Conservation (phyloP, 805 yeast genomes). For the Starmerella bombi region DNA sequence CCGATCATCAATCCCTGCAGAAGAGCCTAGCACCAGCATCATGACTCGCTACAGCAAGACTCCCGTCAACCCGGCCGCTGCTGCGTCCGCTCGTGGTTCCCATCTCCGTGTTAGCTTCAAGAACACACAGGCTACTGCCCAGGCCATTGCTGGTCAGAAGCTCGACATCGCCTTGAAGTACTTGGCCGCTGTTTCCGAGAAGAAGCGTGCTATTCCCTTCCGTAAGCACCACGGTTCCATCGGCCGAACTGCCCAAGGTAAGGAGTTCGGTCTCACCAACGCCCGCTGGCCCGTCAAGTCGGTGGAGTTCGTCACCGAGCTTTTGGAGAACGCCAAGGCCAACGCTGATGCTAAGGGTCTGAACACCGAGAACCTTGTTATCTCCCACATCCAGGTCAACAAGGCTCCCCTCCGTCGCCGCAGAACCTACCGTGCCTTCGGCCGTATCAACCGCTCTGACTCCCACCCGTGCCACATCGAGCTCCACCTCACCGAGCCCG, state of each 20-base stretch:
- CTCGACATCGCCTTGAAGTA: slow-evolving; percentile 89
- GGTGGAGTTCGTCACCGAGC: slow-evolving; percentile 86
- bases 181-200: slow-evolving; percentile 91
- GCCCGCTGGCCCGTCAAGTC: slow-evolving; percentile 99
- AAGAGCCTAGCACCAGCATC: slow-evolving; percentile 1
- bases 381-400: slow-evolving; percentile 99
- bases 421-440: slow-evolving; percentile 99
- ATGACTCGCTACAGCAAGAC: slow-evolving; percentile 99
- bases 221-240: slow-evolving; percentile 92
- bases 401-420: slow-evolving; percentile 99
- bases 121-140: slow-evolving; percentile 99
- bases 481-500: slow-evolving; percentile 89
- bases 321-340: slow-evolving; percentile 94
- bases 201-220: slow-evolving; percentile 99
- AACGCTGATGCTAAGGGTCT: slow-evolving; percentile 99
- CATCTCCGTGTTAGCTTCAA: slow-evolving; percentile 98
- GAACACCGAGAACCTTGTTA: slow-evolving; percentile 83
- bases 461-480: slow-evolving; percentile 98
- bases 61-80: slow-evolving; percentile 98
- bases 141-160: slow-evolving; percentile 97
- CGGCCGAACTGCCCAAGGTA: slow-evolving; percentile 99
- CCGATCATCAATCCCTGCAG: background rate
- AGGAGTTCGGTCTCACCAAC: slow-evolving; percentile 98
- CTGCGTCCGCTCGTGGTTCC: slow-evolving; percentile 98
- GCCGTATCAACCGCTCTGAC: slow-evolving; percentile 99